Evolutionary conservation across 2,329 filamentous ascomycete species (phyloP).

Genomic region (Xylaria hypoxylon): DNA sequence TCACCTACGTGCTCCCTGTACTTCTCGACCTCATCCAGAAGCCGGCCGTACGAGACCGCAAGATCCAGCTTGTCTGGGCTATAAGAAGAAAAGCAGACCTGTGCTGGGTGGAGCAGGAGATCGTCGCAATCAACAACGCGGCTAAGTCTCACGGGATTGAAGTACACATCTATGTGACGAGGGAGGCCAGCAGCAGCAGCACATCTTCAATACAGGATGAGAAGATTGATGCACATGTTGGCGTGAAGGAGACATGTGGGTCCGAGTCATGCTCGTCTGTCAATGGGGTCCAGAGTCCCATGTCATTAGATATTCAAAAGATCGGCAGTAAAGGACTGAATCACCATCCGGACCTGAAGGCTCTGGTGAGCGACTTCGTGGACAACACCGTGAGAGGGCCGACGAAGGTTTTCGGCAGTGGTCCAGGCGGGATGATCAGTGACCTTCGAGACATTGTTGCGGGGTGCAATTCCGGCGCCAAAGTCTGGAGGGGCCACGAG

Average conservation of each 20-base stretch:
- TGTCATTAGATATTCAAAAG: constrained; percentile 48
- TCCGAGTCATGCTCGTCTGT: constrained; percentile 39
- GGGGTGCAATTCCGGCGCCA: constrained; percentile 61
- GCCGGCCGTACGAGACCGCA: constrained; percentile 52
- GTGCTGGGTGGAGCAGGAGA: constrained; percentile 69
- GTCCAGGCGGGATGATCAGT: constrained; percentile 69
- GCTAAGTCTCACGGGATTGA: constrained; percentile 57
- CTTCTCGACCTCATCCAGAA: constrained; percentile 56
- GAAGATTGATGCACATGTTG: constrained; percentile 36
- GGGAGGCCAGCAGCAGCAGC: constrained; percentile 55
- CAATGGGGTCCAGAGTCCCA: constrained; percentile 36
- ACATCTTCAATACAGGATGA: constrained; percentile 47
- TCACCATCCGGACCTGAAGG: constrained; percentile 59
- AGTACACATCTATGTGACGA: constrained; percentile 70
- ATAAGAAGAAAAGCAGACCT: constrained; percentile 66
- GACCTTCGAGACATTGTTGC: constrained; percentile 68
- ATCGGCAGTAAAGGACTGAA: constrained; percentile 48
- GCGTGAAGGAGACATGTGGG: constrained; percentile 32
- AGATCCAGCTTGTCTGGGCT: constrained; percentile 74
- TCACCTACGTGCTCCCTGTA: constrained; percentile 67
- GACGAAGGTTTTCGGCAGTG: constrained; percentile 70
- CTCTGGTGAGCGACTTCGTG: constrained; percentile 63
- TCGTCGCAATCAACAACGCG: constrained; percentile 60
- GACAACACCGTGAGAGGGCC: constrained; percentile 59
- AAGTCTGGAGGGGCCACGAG: constrained; percentile 69